Evolutionary conservation across 202 grass and related monocot genomes (phyloP), one percentile per base, ranked within the genome.

Genomic region (Setaria italica): DNA sequence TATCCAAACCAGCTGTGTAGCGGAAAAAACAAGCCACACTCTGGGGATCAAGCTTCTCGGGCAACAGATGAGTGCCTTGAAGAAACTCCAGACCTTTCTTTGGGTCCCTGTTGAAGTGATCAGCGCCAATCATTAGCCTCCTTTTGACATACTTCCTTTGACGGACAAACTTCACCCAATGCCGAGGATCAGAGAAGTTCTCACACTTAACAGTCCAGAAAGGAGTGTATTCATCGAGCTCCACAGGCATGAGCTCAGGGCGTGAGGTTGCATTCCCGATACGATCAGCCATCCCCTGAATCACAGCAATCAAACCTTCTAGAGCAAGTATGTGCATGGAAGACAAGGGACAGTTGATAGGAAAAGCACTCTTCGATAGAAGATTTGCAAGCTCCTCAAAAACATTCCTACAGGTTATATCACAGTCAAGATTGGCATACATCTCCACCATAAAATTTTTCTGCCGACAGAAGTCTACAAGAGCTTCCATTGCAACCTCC

Each of bases 1-100:
- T 99, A 80, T 99, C 97, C 81, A 99, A 85, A 34, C 97, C 97
- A 80, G 94, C 97, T 0, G 97, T 99, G 78, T 93, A 99, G 83
- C 97, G 92, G 87, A 99, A 99, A 82, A 99, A 97, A 83, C 97
- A 99, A 87, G 97, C 97, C 74, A 99, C 97, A 84, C 97, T 99
- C 85, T 97, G 97, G 9, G 97, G 97, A 83, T 97, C 97, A 65
- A 99, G 97, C 85, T 97, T 99, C 82, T 97, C 94, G 34, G 97
- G 97, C 84, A 99, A 88, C 86, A 99, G 62, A 88, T 99, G 97
- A 77, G 90, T 99, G 74, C 94, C 94, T 93, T 99, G 97, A 76
- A 99, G 94, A 90, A 99, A 99, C 67, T 99, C 97, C 80, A 99
- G 85, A 58, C 97, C 97, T 86, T 99, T 99, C 86, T 99, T 99